Evolutionary conservation across 768 basidiomycete species (phyloP), one percentile per base, ranked within the genome.

Genomic region (Austroboletus eburneus): DNA sequence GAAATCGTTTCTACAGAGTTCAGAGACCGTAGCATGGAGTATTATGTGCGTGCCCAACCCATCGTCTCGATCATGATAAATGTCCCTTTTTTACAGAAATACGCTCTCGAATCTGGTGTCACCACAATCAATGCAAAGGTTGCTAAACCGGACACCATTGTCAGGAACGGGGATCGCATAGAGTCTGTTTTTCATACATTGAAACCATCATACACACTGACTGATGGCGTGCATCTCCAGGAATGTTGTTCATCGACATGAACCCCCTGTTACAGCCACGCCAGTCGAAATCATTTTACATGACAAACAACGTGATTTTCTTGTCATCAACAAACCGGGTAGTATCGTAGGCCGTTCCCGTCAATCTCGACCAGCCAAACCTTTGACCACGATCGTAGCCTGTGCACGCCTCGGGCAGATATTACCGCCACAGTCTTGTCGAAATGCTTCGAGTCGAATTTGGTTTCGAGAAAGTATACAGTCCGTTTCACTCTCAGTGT

Each of bases 281-380:
- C 88, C 89, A 2, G 81, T 98, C 44, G 79, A 83, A 52, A 75
- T 98, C 30, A 67, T 97, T 4, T 73, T 83, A 42, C 81, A 85
- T 47, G 91, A 97, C 62, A 73, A 72, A 13, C 81, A 89, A 54
- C 80, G 84, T 20, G 78, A 85, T 52, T 92, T 95, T 50, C 80
- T 98, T 29, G 87, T 97, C 13, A 87, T 99, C 23, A 87, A 97
- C 60, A 99, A 99, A 73, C 95, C 95, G 3, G 95, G 95, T 27
- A 89, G 88, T 63, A 91, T 97, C 62, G 94, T 96, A 65, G 68
- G 93, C 80, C 61, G 51, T 58, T 54, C 37, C n/a, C 37, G 29
- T 50, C 43, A 47, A 8, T 18, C 22, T 38, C 17, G 12, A 16
- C 14, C 20, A 7, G 24, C 8, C 21, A 39, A 16, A 21, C 9